These are phyloP conservation scores for Microcera coccophila DNA, from an alignment of 2,329 filamentous ascomycete genomes.

Conservation along the genomic window DNA sequence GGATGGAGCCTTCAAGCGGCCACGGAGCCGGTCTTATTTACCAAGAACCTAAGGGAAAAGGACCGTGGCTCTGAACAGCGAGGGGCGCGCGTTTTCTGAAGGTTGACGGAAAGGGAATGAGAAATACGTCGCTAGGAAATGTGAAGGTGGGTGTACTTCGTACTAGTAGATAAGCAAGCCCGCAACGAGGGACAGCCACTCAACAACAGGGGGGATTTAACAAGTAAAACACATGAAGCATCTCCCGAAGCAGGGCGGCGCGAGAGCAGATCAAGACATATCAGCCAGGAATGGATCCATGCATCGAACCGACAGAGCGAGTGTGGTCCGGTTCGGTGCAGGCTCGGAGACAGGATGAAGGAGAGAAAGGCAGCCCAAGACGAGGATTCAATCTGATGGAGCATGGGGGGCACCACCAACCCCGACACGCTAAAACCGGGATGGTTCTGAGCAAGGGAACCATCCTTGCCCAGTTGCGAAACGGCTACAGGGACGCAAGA, in stretches of 20 bases:
- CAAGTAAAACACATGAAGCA: background rate
- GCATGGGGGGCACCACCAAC: background rate
- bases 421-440: slow-evolving; percentile 8
- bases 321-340: slow-evolving; percentile 1
- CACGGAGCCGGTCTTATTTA: slow-evolving; percentile 10
- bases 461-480: slow-evolving; percentile 14
- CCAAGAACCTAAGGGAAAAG: slow-evolving; percentile 16
- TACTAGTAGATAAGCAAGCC: background rate
- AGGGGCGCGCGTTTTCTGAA: slow-evolving; percentile 1
- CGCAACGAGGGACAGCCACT: background rate
- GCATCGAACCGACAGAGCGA: slow-evolving; percentile 6
- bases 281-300: background rate
- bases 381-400: background rate
- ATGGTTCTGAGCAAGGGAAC: slow-evolving; percentile 7
- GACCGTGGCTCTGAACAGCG: slow-evolving; percentile 6
- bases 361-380: background rate
- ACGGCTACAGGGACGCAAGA: slow-evolving; percentile 18
- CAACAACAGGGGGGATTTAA: background rate
- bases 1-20: slow-evolving; percentile 9
- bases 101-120: background rate
- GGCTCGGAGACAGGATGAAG: background rate
- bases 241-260: background rate
- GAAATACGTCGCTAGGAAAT: background rate
- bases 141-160: background rate
- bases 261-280: background rate